Evolutionary conservation across 164 flowering plant genomes (phyloP), one percentile per base, ranked within the genome.

Genomic region (Brasenia schreberi): DNA sequence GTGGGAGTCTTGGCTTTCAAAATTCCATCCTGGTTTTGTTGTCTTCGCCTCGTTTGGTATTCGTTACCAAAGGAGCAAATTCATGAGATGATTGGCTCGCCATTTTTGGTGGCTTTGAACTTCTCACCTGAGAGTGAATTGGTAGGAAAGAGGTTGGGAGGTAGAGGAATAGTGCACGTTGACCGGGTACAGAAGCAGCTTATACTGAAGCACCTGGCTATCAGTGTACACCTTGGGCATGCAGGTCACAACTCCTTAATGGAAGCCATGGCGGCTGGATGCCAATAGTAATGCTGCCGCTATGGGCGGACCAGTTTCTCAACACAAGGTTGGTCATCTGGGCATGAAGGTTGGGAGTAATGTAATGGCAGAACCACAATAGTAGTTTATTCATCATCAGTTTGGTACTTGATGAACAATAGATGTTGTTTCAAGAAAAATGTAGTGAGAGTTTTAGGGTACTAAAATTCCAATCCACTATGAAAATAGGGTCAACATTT

Each of bases 41-140:
- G 64, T 79, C 2, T 76, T 44, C 67, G 79, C 78, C 64, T 73
- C 79, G 7, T 74, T 81, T 19, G 82, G 85, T 12, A 76, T 0
- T 58, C 63, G 10, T 65, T 79, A 5, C 59, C 3, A 1, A 60
- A 76, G 9, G 70, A 67, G 16, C 80, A 79, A 62, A 63, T 81
- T 3, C 43, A 65, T 11, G 82, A 81, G 64, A 66, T 79, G 7
- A 43, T 66, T 12, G 75, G 74, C 2, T 19, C 70, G n/a, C 84
- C 84, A 2, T 81, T 79, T 56, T 59, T 77, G 18, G 67, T 69
- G 16, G 75, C 64, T 3, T 63, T 73, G 14, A 65, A 63, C 19
- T n/a, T 6, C 18, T 18, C 63, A 7, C 33, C 63, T 11, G 1
- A 63, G 62, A 33, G 64, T 0, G 42, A 69, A 52, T 70, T 72